Percentiles rank a stretch among this genome's conserved stretches.
phyloP scores from a whole-genome alignment of 2,329 filamentous ascomycete species.

The Ophiostoma triangulosporum region DNA sequence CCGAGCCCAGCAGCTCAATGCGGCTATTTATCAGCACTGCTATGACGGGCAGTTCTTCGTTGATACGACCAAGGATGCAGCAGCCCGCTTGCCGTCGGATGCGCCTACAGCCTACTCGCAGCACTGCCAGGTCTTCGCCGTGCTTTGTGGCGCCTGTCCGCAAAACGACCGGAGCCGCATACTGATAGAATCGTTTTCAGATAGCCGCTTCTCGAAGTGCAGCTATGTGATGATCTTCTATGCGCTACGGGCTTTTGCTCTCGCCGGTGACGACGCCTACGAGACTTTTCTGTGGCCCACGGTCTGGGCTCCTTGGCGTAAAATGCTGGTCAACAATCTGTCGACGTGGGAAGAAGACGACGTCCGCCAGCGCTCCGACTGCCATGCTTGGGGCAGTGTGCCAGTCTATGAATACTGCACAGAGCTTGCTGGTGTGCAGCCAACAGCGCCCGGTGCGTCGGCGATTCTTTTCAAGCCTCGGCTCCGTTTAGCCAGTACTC shows the following conservation, averaged over 20 bases:
- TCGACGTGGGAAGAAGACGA: conserved; percentile 30
- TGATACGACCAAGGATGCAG: conserved; percentile 13
- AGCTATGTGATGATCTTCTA: conserved; percentile 29
- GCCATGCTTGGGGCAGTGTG: conserved; percentile 30
- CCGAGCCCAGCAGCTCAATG: conserved; percentile 16
- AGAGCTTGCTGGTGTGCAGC: conserved; percentile 20
- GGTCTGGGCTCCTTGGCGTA: conserved; percentile 24
- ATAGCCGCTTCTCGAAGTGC: conserved; percentile 20
- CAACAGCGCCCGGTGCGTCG: conserved; percentile 12
- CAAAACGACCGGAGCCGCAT: conserved; percentile 14
- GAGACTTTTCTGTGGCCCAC: conserved; percentile 20
- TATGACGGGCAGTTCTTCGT: conserved; percentile 23
- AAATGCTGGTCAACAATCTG: conserved; percentile 24
- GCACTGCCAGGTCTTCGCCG: conserved; percentile 24
- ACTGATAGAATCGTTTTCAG: conserved; percentile 17
- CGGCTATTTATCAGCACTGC: conserved; percentile 20
- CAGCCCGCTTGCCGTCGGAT: conserved; percentile 8
- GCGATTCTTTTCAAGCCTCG: conserved; percentile 19
- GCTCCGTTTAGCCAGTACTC: conserved; percentile 13
- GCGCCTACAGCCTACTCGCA: conserved; percentile 18
- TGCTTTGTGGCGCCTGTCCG: conserved; percentile 21
- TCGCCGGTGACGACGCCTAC: conserved; percentile 21
- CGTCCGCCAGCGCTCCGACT: conserved; percentile 28
- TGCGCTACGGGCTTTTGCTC: conserved; percentile 23
- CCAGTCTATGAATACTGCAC: conserved; percentile 28